Evolutionary conservation across 768 basidiomycete genomes (phyloP), one percentile per base, ranked within the genome.

Genomic region (Trametes cinnabarina): DNA sequence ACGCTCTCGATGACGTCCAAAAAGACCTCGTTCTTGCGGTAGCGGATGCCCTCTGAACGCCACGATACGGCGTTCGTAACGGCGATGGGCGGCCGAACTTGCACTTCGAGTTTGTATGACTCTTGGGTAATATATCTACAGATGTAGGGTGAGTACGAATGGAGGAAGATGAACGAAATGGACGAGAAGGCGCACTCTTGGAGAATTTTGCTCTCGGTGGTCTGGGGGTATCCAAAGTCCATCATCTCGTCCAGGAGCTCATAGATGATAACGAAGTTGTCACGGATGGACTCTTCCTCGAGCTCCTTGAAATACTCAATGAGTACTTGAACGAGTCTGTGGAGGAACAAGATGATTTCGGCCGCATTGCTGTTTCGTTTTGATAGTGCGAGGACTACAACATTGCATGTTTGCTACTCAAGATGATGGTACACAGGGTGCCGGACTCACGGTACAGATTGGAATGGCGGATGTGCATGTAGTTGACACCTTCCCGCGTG

Each of bases 161-260:
- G 30, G 25, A 14, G 46, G 22, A 41, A 44, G n/a, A 20, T 39
- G 41, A 14, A 26, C 30, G 37, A 14, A 17, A 12, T 41, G 44
- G 42, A 44, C 37, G 2, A 12, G 14, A 19, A 12, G 49, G 77
- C 86, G 67, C 62, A 92, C 88, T 98, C 96, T 75, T 98, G 96
- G 50, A 98, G 74, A 66, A 98, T 99, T 80, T 99, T 98, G 81
- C 92, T 94, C 77, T 99, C 97, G 14, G 97, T 98, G 39, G 96
- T 99, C 73, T 99, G 97, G 0, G 97, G 96, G 71, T 89, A 98
- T 9, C 97, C 97, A 74, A 97, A 99, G 77, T 99, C 97, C 94
- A 98, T 98, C 93, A 98, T 98, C 79, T 99, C 97, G 68, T 98
- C 96, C 78, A 99, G 82, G 52, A 98, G 84, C 71, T 98, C 96